Evolutionary conservation across 495 filamentous ascomycete species (phyloP), one percentile per base, ranked within the genome.

Genomic region (Opeltia flavorubescens): DNA sequence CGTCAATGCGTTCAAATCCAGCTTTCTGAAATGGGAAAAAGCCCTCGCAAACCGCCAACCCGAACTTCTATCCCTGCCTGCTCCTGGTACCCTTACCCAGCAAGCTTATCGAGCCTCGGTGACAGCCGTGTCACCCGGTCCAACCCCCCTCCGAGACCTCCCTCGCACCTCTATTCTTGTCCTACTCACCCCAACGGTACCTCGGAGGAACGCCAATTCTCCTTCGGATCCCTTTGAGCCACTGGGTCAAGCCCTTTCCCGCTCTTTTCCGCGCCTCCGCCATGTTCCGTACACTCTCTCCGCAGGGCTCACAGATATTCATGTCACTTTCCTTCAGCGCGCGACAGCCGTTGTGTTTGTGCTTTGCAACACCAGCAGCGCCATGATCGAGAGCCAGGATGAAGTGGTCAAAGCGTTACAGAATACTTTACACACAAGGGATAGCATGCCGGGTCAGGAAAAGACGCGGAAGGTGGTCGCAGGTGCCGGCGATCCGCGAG

Each of bases 181-280:
- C 20, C 46, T 62, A 8, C 52, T 62, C 48, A 60, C 55, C 8
- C 59, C 59, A 11, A 18, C 53, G 43, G 52, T 59, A 20, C 54
- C 51, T 24, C 47, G 49, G 24, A 15, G 17, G 15, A 4, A 35
- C 15, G 48, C 55, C 56, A 21, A 44, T 50, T 24, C 46, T 31
- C 43, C 41, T 24, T 47, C 42, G 5, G 66, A 68, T 45, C 66
- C 66, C 0, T 68, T 66, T 54, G 66, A 68, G 44, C 51, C 57
- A 4, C 52, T 68, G 38, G 66, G 66, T 24, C 48, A 51, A 24
- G 48, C 61, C 20, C 52, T 68, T 27, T 50, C 49, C 40, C 38
- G 43, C 41, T 51, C 56, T 28, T 60, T 63, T 46, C 18, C 29
- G 12, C 48, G 55, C 31, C 45, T 65, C 35, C 52, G 59, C 1